phyloP scores from a whole-genome alignment of 495 filamentous ascomycete species.

The Aspergillus kassunensis region DNA sequence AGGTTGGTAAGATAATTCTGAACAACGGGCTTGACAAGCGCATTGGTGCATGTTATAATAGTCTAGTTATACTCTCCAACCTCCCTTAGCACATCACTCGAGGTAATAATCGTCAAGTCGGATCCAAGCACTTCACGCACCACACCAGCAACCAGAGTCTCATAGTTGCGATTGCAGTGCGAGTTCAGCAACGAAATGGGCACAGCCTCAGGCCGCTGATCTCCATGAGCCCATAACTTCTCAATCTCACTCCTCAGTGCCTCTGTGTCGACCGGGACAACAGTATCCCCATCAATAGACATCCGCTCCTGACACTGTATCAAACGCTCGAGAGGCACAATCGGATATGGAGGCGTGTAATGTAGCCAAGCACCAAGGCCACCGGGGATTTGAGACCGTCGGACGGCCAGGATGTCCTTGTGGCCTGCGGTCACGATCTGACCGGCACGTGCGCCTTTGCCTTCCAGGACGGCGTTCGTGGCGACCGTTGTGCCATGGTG shows the following conservation, averaged over 20 bases:
- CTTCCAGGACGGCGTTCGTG: slow-evolving; percentile 41
- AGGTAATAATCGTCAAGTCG: slow-evolving; percentile 38
- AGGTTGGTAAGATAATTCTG: slow-evolving; percentile 42
- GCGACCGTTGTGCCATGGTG: slow-evolving; percentile 40
- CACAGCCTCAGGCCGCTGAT: slow-evolving; percentile 41
- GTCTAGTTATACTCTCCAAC: slow-evolving; percentile 51
- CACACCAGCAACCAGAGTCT: slow-evolving; percentile 31
- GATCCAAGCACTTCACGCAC: slow-evolving; percentile 35
- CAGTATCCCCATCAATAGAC: slow-evolving; percentile 38
- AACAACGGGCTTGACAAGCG: slow-evolving; percentile 48
- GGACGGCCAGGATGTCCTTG: slow-evolving; percentile 37
- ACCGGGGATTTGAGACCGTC: slow-evolving; percentile 47
- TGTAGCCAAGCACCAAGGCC: slow-evolving; percentile 46
- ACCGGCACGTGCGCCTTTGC: slow-evolving; percentile 39
- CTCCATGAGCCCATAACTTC: slow-evolving; percentile 13
- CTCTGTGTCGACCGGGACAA: slow-evolving; percentile 37
- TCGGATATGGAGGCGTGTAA: slow-evolving; percentile 43
- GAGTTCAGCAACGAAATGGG: slow-evolving; percentile 48
- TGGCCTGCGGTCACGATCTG: slow-evolving; percentile 40
- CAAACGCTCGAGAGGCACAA: slow-evolving; percentile 47
- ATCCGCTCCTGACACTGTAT: slow-evolving; percentile 47
- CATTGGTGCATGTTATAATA: slow-evolving; percentile 48
- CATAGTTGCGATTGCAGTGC: slow-evolving; percentile 41
- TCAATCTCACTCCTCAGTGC: slow-evolving; percentile 28
- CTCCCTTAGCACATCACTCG: slow-evolving; percentile 44